Conservation (phyloP, 1,139 yeast species). For the Yamadazyma diddensiae region DNA sequence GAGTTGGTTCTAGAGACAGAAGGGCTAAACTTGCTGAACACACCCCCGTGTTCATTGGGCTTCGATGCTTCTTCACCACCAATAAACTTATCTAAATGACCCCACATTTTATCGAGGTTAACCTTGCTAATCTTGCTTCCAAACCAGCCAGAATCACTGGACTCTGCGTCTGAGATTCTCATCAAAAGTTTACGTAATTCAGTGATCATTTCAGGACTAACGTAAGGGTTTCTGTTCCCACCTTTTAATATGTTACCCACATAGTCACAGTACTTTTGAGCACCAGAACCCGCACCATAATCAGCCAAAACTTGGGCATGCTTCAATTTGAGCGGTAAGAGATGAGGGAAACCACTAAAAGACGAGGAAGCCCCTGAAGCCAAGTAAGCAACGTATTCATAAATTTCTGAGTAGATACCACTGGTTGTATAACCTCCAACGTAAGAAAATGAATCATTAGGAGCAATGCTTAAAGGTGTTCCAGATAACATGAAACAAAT, state of each 20-base stretch:
- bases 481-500: conserved; percentile 51
- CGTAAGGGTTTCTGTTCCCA: conserved; percentile 37
- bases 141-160: conserved; percentile 55
- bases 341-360: conserved; percentile 47
- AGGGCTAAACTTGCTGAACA: conserved; percentile 74
- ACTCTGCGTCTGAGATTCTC: conserved; percentile 43
- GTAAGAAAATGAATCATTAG: conserved; percentile 23
- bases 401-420: conserved; percentile 61
- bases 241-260: conserved; percentile 44
- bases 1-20: conserved; percentile 56
- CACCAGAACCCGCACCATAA: conserved; percentile 51
- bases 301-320: conserved; percentile 69
- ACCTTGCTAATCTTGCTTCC: conserved; percentile 67
- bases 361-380: conserved; percentile 17
- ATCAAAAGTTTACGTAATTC: conserved; percentile 41
- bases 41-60: conserved; percentile 38
- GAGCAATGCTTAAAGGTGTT: conserved; percentile 35
- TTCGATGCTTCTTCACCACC: conserved; percentile 74
- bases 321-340: conserved; percentile 52
- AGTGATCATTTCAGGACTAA: conserved; percentile 31
- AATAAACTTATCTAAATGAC: conserved; percentile 83
- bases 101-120: conserved; percentile 83
- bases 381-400: conserved; percentile 53
- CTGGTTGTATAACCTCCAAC: conserved; percentile 23
- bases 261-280: conserved; percentile 59